phyloP scores from a whole-genome alignment of 1,284 basidiomycete species.

The Porogramme epimiltina region DNA sequence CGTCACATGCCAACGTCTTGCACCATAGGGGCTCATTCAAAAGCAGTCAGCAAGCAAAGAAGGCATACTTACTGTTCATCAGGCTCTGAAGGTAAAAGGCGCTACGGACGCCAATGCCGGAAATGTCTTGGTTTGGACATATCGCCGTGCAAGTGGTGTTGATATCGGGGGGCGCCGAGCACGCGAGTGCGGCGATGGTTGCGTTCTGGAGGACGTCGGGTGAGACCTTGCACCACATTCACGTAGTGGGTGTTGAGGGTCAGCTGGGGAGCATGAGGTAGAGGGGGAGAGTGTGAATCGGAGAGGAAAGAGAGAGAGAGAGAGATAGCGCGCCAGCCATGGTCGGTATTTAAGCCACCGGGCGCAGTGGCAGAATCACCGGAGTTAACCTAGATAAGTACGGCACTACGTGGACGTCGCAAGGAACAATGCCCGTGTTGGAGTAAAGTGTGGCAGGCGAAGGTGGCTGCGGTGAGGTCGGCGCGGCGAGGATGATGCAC shows the following conservation, averaged over 20 bases:
- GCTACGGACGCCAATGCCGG: conserved; percentile 30
- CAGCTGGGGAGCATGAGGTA: not conserved
- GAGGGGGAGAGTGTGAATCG: not conserved
- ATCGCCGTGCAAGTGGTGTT: conserved; percentile 18
- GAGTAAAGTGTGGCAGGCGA: too few species aligned
- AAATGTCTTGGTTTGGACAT: conserved; percentile 30
- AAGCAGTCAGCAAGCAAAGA: not conserved
- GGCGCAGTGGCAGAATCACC: too few species aligned
- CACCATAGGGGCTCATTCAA: conserved; percentile 1
- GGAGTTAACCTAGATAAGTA: too few species aligned
- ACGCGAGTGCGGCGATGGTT: conserved; percentile 7
- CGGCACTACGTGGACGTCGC: too few species aligned
- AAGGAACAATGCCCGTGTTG: too few species aligned
- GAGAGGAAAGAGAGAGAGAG: not conserved
- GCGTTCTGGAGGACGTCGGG: conserved; percentile 8
- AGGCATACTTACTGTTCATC: conserved; percentile 28
- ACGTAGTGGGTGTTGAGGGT: not conserved
- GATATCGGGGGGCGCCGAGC: not conserved
- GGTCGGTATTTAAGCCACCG: too few species aligned
- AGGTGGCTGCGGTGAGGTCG: too few species aligned
- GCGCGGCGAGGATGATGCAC: too few species aligned
- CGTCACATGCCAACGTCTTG: not conserved
- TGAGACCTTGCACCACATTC: conserved; percentile 8
- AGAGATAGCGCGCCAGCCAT: not conserved
- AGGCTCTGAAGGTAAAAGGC: conserved; percentile 34